Conservation (phyloP, 371 early-diverging fungal genomes). For the Umbelopsis sp. region DNA sequence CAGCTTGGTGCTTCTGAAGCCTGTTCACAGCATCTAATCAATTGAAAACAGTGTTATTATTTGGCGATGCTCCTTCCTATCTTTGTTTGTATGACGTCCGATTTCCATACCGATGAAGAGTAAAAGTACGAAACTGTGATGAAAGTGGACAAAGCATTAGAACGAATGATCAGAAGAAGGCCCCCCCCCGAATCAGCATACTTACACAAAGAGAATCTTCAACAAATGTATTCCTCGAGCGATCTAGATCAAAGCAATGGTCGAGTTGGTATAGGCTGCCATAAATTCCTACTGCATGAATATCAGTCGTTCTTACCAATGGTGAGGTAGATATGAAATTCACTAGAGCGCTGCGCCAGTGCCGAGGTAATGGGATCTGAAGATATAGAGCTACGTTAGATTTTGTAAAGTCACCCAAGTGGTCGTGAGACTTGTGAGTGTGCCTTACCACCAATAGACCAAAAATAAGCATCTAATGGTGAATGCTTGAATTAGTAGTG, state of each 20-base stretch:
- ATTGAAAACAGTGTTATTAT: not conserved
- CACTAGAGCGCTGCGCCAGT: constrained; percentile 60
- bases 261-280: not conserved
- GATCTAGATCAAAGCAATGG: constrained; percentile 31
- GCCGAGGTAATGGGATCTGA: constrained; percentile 64
- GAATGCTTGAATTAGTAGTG: not conserved
- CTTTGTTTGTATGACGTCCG: not conserved
- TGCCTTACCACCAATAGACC: constrained; percentile 49
- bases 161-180: not conserved
- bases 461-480: constrained; percentile 53
- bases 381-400: not conserved
- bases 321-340: constrained; percentile 56
- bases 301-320: constrained; percentile 28
- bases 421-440: not conserved
- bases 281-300: not conserved
- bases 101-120: constrained; percentile 60
- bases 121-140: constrained; percentile 60
- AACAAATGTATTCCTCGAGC: constrained; percentile 51
- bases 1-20: constrained; percentile 52
- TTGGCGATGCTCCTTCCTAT: not conserved
- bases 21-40: constrained; percentile 70
- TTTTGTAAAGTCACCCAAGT: not conserved
- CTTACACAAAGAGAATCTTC: constrained; percentile 69
- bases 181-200: not conserved
- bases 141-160: not conserved